Percentiles rank a stretch among this genome's conserved stretches.
Evolutionary conservation across 2,329 filamentous ascomycete genomes (phyloP).

Genomic region (Cercospora sp.): DNA sequence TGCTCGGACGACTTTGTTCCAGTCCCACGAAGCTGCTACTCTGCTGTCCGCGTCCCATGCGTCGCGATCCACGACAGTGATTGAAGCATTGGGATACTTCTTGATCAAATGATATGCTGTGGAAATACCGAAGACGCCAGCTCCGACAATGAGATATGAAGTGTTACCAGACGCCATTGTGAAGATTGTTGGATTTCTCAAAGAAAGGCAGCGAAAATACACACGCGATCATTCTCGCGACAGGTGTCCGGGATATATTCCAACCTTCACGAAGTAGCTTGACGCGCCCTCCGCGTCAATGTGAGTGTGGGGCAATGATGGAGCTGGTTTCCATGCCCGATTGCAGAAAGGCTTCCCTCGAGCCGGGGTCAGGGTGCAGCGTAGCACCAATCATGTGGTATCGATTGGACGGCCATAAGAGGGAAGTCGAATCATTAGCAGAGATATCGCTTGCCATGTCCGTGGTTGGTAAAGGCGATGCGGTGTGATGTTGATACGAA

Average conservation of each 20-base stretch:
- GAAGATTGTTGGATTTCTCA: background rate
- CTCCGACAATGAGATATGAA: slow-evolving; percentile 40
- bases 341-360: slow-evolving; percentile 12
- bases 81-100: slow-evolving; percentile 43
- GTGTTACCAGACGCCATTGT: slow-evolving; percentile 12
- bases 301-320: slow-evolving; percentile 11
- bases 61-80: slow-evolving; percentile 45
- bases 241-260: slow-evolving; percentile 1
- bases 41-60: slow-evolving; percentile 37
- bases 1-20: slow-evolving; percentile 70
- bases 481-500: background rate
- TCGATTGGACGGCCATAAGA: slow-evolving; percentile 1
- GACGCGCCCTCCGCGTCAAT: slow-evolving; percentile 10
- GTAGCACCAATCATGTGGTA: slow-evolving; percentile 1
- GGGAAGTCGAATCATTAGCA: slow-evolving; percentile 4
- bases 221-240: slow-evolving; percentile 6
- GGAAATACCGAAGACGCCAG: slow-evolving; percentile 55
- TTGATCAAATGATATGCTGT: slow-evolving; percentile 53
- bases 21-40: slow-evolving; percentile 67
- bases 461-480: slow-evolving; percentile 3
- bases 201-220: background rate
- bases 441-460: slow-evolving; percentile 10
- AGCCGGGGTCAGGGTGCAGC: background rate
- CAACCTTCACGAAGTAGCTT: background rate
- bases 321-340: slow-evolving; percentile 16